A percentile compares a stretch with the other conserved stretches of the same genome.
Conservation (phyloP, 2,329 filamentous ascomycete species). For the Fusarium nygamai region DNA sequence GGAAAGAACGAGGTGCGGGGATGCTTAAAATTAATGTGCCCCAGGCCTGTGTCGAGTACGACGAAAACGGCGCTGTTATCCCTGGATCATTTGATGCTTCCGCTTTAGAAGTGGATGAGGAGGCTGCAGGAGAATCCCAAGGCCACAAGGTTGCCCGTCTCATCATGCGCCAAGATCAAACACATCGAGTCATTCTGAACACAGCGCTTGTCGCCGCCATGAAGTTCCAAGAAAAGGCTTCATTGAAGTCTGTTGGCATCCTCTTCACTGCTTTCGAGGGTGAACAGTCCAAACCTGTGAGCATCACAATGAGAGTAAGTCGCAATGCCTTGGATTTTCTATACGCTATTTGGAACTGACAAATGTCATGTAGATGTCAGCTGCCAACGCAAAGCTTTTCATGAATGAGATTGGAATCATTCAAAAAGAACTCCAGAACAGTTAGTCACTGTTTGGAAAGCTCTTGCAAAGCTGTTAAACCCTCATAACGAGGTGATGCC, state of each 20-base stretch:
- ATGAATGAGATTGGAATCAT: conserved; percentile 60
- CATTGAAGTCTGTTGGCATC: conserved; percentile 75
- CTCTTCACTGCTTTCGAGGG: conserved; percentile 72
- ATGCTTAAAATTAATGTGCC: conserved; percentile 86
- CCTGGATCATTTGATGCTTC: conserved; percentile 67
- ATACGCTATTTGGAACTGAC: conserved; percentile 7
- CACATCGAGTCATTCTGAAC: conserved; percentile 87
- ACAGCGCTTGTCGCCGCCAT: conserved; percentile 81
- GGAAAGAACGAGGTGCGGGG: conserved; percentile 90
- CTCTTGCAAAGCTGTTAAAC: conserved; percentile 12
- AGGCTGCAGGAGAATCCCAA: conserved; percentile 40
- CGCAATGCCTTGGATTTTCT: background rate
- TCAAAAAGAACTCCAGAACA: conserved; percentile 60
- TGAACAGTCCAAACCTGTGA: conserved; percentile 63
- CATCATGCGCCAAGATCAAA: conserved; percentile 91
- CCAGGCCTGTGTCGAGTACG: conserved; percentile 64
- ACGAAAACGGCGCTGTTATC: conserved; percentile 61
- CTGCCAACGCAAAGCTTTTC: conserved; percentile 63
- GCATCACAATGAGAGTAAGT: conserved; percentile 69
- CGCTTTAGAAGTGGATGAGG: conserved; percentile 57
- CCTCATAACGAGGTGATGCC: conserved; percentile 18
- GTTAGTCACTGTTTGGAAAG: conserved; percentile 39
- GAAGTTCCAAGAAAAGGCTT: conserved; percentile 81
- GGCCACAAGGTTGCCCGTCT: conserved; percentile 71
- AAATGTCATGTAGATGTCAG: conserved; percentile 57